Evolutionary conservation across 1,139 yeast genomes (phyloP), one percentile per base, ranked within the genome.

Genomic region (Entelexis sorbosivorans): DNA sequence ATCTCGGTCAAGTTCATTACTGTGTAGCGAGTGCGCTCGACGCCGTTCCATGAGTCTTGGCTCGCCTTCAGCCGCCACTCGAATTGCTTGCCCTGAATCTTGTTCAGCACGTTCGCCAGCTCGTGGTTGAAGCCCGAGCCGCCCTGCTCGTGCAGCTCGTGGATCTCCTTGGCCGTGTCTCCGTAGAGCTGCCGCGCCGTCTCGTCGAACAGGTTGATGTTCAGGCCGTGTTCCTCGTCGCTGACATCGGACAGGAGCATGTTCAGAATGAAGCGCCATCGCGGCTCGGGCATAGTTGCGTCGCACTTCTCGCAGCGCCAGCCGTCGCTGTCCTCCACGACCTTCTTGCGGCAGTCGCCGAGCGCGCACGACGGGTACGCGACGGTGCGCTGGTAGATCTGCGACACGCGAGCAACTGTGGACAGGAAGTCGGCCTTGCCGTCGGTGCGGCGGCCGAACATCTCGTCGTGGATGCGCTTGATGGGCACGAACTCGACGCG

Each of bases 271-370:
- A 84, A 93, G 64, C 97, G 77, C 69, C 84, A 81, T 48, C 75
- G 72, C 32, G 98, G 96, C 53, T 73, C 74, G 3, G 75, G 72
- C 62, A 78, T 81, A 52, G 76, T 76, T 52, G 76, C 71, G 61
- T 86, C 82, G 74, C 97, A 89, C 66, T 82, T 83, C 65, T 88
- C 97, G 72, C 99, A 93, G 66, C 95, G 78, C 95, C 95, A 91
- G 24, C 80, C 72, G 19, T 81, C 85, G 65, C 82, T 86, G 38
- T 77, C 73, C 52, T 77, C 81, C 45, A 82, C 68, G 35, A 88
- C 86, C 68, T 93, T 93, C 63, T 88, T 81, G 65, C 82, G 82
- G 73, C 98, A 91, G 19, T 51, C 55, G 42, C 77, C 77, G 14
- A 59, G 51, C 51, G 77, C 73, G 69, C 98, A 93, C n/a, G 97